Base-by-base conservation (phyloP, 2,329 filamentous ascomycete genomes). In the Penicillium griseofulvum region DNA sequence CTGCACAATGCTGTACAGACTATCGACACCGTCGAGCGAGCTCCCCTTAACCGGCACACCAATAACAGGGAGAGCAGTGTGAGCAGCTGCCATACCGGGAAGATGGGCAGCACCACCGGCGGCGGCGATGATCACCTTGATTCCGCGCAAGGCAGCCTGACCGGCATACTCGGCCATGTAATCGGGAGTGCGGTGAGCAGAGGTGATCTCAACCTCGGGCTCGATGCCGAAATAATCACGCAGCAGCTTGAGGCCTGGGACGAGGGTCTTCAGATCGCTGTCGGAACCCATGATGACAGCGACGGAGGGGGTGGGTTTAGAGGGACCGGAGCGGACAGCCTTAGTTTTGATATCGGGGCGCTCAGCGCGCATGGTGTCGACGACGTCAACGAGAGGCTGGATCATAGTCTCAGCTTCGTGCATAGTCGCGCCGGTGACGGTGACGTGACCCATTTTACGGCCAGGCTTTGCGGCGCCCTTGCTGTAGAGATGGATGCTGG, bases 371-470 rank as follows among this genome's bases (percentile, higher is more conserved):
- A 97, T 96, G 17, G 87, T 84, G 17, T 97, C 93, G 37, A 75
- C 73, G 56, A 97, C 91, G 65, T 86, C 76, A 55, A 96, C 84
- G 22, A 97, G 81, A 3, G 86, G 86, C 49, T 88, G 84, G 36
- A 88, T 83, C 14, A 87, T 81, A 16, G 81, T 78, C 69, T 89
- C 84, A n/a, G 88, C 85, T 65, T 87, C 81, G 36, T 82, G 77
- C 68, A 92, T 85, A 0, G 83, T 85, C 12, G 83, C 79, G 1
- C 86, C 86, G 1, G 89, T 89, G 36, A 96, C 77, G 0, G 92
- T 97, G 63, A 99, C 85, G 72, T 99, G 94, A 11, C 93, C 93
- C 78, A 97, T 97, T 75, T 97, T 99, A 43, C 94, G 87, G 33
- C 90, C 88, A 5, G 90, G 90, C 65, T 91, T 90, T 26, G 91